Evolutionary conservation across 2,329 filamentous ascomycete species (phyloP).

Genomic region (Penicillium sclerotigenum): DNA sequence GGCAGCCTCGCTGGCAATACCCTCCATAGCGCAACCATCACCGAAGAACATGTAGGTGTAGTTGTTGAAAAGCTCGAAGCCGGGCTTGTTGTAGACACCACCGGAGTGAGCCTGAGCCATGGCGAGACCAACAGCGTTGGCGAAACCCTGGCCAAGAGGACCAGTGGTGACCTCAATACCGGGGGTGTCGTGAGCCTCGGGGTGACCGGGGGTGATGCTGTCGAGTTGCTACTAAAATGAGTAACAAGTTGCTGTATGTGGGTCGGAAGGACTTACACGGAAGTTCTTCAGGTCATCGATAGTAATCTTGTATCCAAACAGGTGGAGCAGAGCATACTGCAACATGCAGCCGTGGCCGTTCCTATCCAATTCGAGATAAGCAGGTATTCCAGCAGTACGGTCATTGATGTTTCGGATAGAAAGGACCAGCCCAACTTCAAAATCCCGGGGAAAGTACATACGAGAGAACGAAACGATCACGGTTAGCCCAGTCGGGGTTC

Average conservation of each 20-base stretch:
- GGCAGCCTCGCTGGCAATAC: slow-evolving; percentile 87
- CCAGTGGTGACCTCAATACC: slow-evolving; percentile 98
- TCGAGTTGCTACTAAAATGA: slow-evolving; percentile 55
- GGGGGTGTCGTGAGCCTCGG: slow-evolving; percentile 92
- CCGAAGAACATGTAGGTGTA: slow-evolving; percentile 96
- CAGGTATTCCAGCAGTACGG: neutral
- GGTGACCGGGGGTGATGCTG: slow-evolving; percentile 91
- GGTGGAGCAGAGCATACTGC: slow-evolving; percentile 95
- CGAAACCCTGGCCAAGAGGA: slow-evolving; percentile 94
- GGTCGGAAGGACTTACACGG: slow-evolving; percentile 64
- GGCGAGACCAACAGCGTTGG: slow-evolving; percentile 95
- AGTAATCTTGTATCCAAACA: slow-evolving; percentile 83
- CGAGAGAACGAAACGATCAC: slow-evolving; percentile 98
- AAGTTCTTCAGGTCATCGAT: slow-evolving; percentile 94
- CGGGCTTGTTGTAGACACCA: slow-evolving; percentile 94
- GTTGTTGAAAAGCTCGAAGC: slow-evolving; percentile 88
- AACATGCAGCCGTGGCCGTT: slow-evolving; percentile 99
- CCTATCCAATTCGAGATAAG: slow-evolving; percentile 47
- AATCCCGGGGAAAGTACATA: slow-evolving; percentile 54
- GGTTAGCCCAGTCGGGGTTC: slow-evolving; percentile 95
- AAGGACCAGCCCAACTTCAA: neutral
- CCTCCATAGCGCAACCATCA: slow-evolving; percentile 98
- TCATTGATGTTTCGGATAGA: neutral
- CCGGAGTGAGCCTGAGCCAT: slow-evolving; percentile 92
- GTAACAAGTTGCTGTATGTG: neutral